A percentile compares a stretch with the other conserved stretches of the same genome.
phyloP scores from a whole-genome alignment of 176 grass and related monocot species.

The Musa troglodytarum region DNA sequence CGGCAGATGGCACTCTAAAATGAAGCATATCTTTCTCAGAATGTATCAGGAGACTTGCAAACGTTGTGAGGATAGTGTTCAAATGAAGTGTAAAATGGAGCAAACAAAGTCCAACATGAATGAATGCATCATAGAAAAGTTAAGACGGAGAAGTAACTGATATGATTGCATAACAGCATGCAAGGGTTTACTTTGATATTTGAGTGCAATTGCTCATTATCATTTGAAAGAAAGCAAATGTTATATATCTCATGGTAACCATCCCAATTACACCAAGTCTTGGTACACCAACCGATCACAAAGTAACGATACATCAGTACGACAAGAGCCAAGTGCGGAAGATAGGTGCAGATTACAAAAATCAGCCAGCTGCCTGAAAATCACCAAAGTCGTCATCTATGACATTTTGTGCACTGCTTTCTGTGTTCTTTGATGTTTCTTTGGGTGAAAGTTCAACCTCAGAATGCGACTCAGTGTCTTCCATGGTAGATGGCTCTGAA shows the following conservation, averaged over 20 bases:
- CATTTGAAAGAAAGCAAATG: background rate
- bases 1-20: too few species aligned
- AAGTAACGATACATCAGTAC: background rate
- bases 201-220: background rate
- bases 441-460: background rate
- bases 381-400: slow-evolving; percentile 87
- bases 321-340: background rate
- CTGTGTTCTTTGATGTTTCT: slow-evolving; percentile 24
- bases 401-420: slow-evolving; percentile 28
- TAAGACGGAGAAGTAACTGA: too few species aligned
- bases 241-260: background rate
- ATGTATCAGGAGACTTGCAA: too few species aligned
- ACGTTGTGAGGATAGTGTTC: too few species aligned
- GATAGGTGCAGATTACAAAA: background rate
- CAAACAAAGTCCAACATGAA: too few species aligned
- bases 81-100: too few species aligned
- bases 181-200: background rate
- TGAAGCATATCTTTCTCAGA: too few species aligned
- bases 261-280: slow-evolving; percentile 1
- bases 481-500: background rate
- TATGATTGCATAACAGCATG: background rate
- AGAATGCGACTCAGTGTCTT: background rate
- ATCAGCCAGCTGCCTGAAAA: slow-evolving; percentile 84
- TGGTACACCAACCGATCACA: background rate
- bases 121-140: too few species aligned